Percentiles rank a stretch among this genome's conserved stretches.
These are phyloP conservation scores for Cajanus cajan DNA, from an alignment of 306 rosid genomes.

Conservation along the genomic window DNA sequence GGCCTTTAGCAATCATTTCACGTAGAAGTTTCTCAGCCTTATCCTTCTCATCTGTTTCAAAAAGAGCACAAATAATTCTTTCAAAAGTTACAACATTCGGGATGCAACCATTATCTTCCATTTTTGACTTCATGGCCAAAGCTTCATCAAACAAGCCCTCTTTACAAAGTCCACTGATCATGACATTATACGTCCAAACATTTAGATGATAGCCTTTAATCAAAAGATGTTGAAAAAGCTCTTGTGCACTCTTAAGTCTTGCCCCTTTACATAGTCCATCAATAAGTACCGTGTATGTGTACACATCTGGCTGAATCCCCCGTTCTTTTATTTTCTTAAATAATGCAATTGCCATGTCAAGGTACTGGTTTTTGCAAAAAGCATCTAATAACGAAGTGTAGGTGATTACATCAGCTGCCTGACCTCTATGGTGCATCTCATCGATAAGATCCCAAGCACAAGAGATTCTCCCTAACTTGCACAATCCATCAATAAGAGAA, in stretches of 20 bases:
- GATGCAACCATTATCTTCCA: no score
- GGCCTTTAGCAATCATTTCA: not conserved
- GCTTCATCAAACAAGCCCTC: no score
- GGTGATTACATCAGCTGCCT: not conserved
- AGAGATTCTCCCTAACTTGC: not conserved
- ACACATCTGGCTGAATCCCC: no score
- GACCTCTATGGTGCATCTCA: not conserved
- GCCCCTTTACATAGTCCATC: no score
- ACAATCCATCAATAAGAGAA: not conserved
- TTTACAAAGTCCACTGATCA: not conserved
- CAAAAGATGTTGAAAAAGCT: not conserved
- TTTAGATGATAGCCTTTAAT: not conserved
- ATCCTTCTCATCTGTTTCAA: not conserved
- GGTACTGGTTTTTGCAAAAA: not conserved
- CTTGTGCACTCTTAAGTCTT: not conserved
- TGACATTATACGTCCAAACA: not conserved
- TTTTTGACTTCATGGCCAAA: no score
- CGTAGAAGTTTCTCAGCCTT: not conserved
- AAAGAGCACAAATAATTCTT: not conserved
- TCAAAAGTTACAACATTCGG: not conserved
- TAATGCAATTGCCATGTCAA: not conserved
- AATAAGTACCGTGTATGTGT: no score
- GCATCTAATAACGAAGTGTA: not conserved
- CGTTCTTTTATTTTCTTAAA: no score
- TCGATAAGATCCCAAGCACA: not conserved